phyloP scores from a whole-genome alignment of 78 protist species.

The Speleostelium caveatum region DNA sequence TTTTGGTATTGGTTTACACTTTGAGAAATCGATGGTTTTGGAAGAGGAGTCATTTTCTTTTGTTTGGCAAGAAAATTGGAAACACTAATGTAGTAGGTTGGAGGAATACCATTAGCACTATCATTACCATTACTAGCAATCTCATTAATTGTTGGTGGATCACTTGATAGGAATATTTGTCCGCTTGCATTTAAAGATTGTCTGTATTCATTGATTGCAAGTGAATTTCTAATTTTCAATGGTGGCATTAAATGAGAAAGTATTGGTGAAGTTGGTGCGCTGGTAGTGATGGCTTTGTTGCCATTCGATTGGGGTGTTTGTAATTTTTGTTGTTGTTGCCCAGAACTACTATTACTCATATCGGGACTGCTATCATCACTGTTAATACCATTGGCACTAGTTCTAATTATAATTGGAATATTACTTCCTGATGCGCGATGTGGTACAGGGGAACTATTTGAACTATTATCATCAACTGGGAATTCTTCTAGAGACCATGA shows the following conservation, averaged over 20 bases:
- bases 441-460: not conserved
- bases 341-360: not conserved
- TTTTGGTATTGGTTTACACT: conserved; percentile 3
- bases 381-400: not conserved
- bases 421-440: not conserved
- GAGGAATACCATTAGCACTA: not conserved
- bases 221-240: not conserved
- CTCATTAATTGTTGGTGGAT: not conserved
- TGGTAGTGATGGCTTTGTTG: not conserved
- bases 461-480: not conserved
- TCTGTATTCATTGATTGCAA: not conserved
- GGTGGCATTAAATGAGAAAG: not conserved
- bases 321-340: not conserved
- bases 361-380: not conserved
- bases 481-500: conserved; percentile 49
- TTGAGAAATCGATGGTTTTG: not conserved
- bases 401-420: not conserved
- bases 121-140: not conserved
- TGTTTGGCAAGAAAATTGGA: conserved; percentile 2
- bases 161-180: not conserved
- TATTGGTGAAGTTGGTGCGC: not conserved
- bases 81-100: conserved; percentile 36
- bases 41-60: conserved; percentile 5
- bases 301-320: not conserved
- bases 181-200: not conserved